phyloP scores from a whole-genome alignment of 345 rosid genomes.

The Boechera stricta region DNA sequence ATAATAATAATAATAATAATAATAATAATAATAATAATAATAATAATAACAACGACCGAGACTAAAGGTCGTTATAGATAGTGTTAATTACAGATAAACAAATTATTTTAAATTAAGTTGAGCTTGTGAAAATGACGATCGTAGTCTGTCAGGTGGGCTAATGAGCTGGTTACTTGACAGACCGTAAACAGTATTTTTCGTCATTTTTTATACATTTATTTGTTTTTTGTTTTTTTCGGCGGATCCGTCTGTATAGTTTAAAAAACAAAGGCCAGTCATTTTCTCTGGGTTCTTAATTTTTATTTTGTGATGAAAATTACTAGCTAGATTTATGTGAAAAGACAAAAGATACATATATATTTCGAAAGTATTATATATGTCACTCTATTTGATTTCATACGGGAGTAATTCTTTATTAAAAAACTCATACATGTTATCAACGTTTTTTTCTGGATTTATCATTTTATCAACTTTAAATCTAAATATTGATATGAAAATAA shows the following conservation, averaged over 20 bases:
- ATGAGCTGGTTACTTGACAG: constrained; percentile 23
- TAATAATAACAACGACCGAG: constrained; percentile 32
- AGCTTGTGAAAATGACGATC: constrained; percentile 31
- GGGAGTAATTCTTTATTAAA: no score
- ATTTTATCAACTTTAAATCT: no score
- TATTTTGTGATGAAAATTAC: neutral
- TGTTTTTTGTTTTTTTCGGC: constrained; percentile 8
- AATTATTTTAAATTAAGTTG: constrained; percentile 7
- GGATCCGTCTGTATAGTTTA: constrained; percentile 15
- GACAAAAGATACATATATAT: neutral
- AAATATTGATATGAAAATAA: no score
- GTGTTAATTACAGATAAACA: constrained; percentile 27
- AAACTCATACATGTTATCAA: no score
- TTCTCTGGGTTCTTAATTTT: neutral
- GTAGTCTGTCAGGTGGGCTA: constrained; percentile 11
- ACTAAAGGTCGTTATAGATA: constrained; percentile 38
- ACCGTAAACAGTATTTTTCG: constrained; percentile 13
- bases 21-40: no score
- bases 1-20: constrained; percentile 13
- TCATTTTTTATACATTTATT: constrained; percentile 31
- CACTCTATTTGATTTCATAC: no score
- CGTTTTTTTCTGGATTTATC: no score
- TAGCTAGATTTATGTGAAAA: neutral
- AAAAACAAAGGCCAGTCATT: neutral
- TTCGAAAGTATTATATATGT: neutral